These are phyloP conservation scores for Phytophthora meadii DNA, from an alignment of 352 stramenopile genomes.

Conservation along the genomic window DNA sequence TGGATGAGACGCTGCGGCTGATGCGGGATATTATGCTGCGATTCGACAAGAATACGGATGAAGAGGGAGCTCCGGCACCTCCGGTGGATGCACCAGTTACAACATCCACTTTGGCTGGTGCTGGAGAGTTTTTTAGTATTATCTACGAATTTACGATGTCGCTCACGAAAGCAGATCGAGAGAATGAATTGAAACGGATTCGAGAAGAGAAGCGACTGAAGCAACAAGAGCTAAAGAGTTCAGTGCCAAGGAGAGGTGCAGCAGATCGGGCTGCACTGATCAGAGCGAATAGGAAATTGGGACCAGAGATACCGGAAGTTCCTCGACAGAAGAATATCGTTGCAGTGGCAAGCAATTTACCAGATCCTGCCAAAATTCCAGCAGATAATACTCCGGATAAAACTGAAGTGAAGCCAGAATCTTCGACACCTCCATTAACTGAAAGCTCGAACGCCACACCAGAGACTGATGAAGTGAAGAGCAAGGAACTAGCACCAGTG, in stretches of 20 bases:
- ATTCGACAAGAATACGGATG: constrained; percentile 59
- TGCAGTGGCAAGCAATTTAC: background rate
- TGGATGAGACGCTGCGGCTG: constrained; percentile 55
- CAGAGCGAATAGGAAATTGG: constrained; percentile 24
- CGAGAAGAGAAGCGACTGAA: constrained; percentile 68
- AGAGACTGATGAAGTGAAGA: constrained; percentile 4
- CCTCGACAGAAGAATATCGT: constrained; percentile 20
- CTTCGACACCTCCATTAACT: background rate
- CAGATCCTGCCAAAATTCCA: background rate
- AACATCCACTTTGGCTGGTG: constrained; percentile 44
- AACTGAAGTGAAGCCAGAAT: background rate
- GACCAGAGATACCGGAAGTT: constrained; percentile 39
- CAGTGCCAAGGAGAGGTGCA: constrained; percentile 48
- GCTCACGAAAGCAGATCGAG: constrained; percentile 73
- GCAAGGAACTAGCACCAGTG: constrained; percentile 9
- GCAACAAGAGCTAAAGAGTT: constrained; percentile 58
- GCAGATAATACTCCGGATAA: background rate
- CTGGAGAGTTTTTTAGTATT: constrained; percentile 70
- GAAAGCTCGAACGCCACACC: background rate
- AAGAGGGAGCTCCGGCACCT: constrained; percentile 26
- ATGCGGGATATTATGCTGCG: constrained; percentile 68
- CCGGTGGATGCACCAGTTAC: constrained; percentile 23
- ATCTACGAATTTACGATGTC: constrained; percentile 87
- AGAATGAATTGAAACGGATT: constrained; percentile 78
- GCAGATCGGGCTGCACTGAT: constrained; percentile 20